Base-by-base conservation (phyloP, 176 grass and related monocot species). In the Otatea glauca region DNA sequence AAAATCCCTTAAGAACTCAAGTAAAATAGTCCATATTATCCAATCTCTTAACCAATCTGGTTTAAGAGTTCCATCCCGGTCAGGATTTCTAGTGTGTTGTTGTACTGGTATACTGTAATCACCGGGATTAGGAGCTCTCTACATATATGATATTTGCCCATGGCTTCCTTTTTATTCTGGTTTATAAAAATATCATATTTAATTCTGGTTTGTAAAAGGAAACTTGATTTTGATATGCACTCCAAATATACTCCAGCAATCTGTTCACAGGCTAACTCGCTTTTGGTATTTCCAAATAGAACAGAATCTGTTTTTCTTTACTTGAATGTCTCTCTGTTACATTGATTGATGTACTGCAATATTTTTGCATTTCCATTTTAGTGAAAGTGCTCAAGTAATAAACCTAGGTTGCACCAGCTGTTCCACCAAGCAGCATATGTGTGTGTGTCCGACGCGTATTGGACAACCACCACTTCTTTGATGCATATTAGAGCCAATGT, bases 1-100 rank as follows among this genome's bases (percentile, higher is more conserved):
- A 15, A 24, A 44, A 37, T 42, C 20, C 13, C 70, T 74, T 5
- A 75, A 48, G 21, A 75, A 18, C 38, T 64, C 27, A 80, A 23
- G 18, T 55, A 76, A 74, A 70, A 70, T 61, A 71, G 32, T 70
- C 44, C 60, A 53, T 44, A 39, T 45, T 86, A 72, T 75, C 18
- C 4, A 34, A 8, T 58, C 12, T 56, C 60, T 35, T 65, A 66
- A 45, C 11, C 21, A 70, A 23, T 75, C 51, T 69, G 9, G 65
- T 64, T n/a, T 38, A 49, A 59, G 62, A 51, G 18, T 62, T 63
- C 42, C 34, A 50, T 77, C 39, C 37, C 27, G 9, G 34, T 68
- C 16, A 67, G 47, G 1, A 45, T 75, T 54, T 42, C 11, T 41
- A 23, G 39, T 27, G 25, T 34, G 23, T 71, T 58, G 24, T 64